Evolutionary conservation across 2,329 filamentous ascomycete species (phyloP).

Genomic region (Colletotrichum caudatum): DNA sequence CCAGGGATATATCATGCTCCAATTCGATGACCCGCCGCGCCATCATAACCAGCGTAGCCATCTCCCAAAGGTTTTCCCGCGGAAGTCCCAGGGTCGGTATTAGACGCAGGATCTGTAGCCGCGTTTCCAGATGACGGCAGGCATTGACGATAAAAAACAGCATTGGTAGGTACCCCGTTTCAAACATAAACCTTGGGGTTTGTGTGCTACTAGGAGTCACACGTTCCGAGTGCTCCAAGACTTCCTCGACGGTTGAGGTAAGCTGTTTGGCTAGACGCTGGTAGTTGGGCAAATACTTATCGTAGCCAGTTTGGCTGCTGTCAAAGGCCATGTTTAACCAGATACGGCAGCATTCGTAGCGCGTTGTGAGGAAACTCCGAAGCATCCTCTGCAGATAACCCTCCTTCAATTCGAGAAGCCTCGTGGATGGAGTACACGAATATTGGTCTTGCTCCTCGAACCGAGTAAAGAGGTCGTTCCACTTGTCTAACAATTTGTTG

Average conservation of each 20-base stretch:
- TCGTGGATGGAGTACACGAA: constrained; percentile 46
- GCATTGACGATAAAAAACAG: constrained; percentile 27
- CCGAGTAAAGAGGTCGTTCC: constrained; percentile 43
- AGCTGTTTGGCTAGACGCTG: constrained; percentile 13
- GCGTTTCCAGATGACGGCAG: constrained; percentile 32
- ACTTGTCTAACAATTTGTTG: constrained; percentile 30
- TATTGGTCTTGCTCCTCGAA: constrained; percentile 49
- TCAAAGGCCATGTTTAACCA: constrained; percentile 52
- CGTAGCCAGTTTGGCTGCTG: constrained; percentile 32
- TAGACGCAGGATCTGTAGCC: constrained; percentile 23
- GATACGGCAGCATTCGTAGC: constrained; percentile 36
- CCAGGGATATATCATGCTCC: constrained; percentile 33
- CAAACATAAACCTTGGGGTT: constrained; percentile 32
- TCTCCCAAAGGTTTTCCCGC: constrained; percentile 34
- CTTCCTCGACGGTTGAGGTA: neutral
- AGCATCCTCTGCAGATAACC: constrained; percentile 20
- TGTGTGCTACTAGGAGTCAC: neutral
- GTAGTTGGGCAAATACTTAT: constrained; percentile 30
- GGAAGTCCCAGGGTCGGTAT: constrained; percentile 28
- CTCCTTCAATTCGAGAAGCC: constrained; percentile 45
- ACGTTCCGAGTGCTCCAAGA: neutral
- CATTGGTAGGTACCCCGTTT: constrained; percentile 36
- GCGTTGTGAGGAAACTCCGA: constrained; percentile 19
- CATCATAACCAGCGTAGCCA: constrained; percentile 29
- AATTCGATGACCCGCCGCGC: constrained; percentile 32